Conservation (phyloP, 1,284 basidiomycete genomes). For the Peniophora sp. region DNA sequence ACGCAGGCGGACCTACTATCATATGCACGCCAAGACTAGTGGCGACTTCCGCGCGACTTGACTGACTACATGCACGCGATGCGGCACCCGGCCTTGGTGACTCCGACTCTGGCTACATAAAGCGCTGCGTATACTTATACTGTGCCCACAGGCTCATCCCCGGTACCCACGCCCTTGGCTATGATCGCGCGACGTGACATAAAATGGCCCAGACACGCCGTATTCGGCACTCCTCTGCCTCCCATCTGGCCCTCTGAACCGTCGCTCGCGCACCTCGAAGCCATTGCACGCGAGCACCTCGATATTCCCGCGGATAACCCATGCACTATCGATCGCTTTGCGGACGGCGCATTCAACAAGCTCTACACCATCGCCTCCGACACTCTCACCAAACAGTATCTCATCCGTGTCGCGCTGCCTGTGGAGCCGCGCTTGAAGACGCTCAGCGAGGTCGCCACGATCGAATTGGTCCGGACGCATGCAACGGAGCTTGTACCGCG, state of each 20-base stretch:
- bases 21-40: too few relatives aligned
- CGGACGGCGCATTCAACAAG: constrained; percentile 2
- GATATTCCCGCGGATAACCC: background rate
- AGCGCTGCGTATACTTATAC: too few relatives aligned
- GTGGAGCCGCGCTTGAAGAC: constrained; percentile 1
- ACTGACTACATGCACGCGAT: too few relatives aligned
- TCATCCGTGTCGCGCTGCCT: background rate
- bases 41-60: too few relatives aligned
- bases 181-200: too few relatives aligned
- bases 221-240: too few relatives aligned
- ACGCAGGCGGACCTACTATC: too few relatives aligned
- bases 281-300: constrained; percentile 1
- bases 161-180: too few relatives aligned
- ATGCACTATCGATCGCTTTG: background rate
- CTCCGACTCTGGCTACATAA: too few relatives aligned
- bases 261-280: background rate
- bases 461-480: background rate
- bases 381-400: background rate
- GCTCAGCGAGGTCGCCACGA: constrained; percentile 2
- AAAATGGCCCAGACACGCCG: too few relatives aligned
- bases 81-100: too few relatives aligned
- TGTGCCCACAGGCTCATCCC: too few relatives aligned
- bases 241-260: background rate
- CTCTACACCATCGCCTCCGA: constrained; percentile 1
- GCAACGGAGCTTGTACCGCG: background rate